A percentile compares a stretch with the other conserved stretches of the same genome.
Conservation (phyloP, 2,329 filamentous ascomycete genomes). For the Fusarium clavum region DNA sequence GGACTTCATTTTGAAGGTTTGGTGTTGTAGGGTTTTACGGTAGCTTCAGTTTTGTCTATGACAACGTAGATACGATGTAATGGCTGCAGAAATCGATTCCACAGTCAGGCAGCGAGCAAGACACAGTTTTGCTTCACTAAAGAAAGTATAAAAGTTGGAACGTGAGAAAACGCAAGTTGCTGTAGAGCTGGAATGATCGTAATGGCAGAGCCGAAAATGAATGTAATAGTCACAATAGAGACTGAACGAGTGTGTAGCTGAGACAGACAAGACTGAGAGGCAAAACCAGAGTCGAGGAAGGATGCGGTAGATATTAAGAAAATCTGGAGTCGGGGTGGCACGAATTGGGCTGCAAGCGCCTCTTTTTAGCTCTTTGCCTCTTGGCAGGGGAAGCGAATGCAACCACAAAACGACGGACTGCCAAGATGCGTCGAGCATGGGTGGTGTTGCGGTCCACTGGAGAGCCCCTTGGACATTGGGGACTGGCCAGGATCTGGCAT, state of each 20-base stretch:
- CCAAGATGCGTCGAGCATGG: slow-evolving; percentile 39
- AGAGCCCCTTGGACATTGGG: slow-evolving; percentile 40
- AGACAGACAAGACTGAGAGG: slow-evolving; percentile 41
- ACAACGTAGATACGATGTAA: slow-evolving; percentile 36
- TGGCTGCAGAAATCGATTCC: slow-evolving; percentile 51
- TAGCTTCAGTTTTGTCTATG: slow-evolving; percentile 44
- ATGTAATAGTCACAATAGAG: slow-evolving; percentile 47
- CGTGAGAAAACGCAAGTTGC: slow-evolving; percentile 36
- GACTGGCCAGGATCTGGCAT: slow-evolving; percentile 14
- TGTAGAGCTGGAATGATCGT: slow-evolving; percentile 47
- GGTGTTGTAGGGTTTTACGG: slow-evolving; percentile 17
- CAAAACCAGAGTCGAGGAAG: slow-evolving; percentile 36
- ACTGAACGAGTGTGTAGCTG: slow-evolving; percentile 43
- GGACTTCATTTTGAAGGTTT: slow-evolving; percentile 61
- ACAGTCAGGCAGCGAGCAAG: slow-evolving; percentile 43
- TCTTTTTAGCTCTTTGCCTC: slow-evolving; percentile 40
- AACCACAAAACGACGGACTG: slow-evolving; percentile 47
- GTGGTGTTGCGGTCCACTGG: slow-evolving; percentile 37
- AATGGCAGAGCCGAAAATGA: slow-evolving; percentile 46
- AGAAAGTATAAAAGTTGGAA: slow-evolving; percentile 41
- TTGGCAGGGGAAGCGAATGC: slow-evolving; percentile 38
- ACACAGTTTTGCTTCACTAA: slow-evolving; percentile 50
- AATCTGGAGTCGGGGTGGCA: slow-evolving; percentile 39
- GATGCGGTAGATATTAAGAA: slow-evolving; percentile 47
- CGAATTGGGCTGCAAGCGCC: slow-evolving; percentile 37